Conservation (phyloP, 768 basidiomycete species). For the Phlegmacium glaucopus region DNA sequence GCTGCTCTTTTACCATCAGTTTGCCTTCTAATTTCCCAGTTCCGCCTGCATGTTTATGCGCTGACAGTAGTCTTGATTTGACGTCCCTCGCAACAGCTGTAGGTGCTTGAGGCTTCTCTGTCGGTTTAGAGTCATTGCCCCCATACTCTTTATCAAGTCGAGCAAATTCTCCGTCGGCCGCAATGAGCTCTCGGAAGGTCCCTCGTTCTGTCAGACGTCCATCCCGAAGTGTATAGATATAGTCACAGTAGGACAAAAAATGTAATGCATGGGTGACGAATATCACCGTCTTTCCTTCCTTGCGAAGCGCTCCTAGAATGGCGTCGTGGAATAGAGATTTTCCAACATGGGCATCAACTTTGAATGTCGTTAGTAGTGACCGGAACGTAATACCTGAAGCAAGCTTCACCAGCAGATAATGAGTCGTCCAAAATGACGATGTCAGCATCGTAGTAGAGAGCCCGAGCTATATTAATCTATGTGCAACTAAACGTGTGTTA, state of each 20-base stretch:
- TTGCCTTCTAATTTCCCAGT: conserved; percentile 65
- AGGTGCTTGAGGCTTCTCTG: conserved; percentile 20
- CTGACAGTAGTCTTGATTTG: conserved; percentile 30
- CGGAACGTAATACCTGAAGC: neutral
- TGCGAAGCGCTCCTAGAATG: conserved; percentile 41
- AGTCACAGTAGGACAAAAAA: conserved; percentile 78
- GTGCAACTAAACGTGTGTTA: neutral
- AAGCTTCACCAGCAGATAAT: conserved; percentile 50
- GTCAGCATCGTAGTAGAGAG: conserved; percentile 64
- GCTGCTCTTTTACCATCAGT: conserved; percentile 61
- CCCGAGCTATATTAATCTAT: conserved; percentile 67
- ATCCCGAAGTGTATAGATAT: conserved; percentile 69
- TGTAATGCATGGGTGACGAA: conserved; percentile 88
- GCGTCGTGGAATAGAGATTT: conserved; percentile 64
- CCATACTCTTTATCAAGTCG: conserved; percentile 61
- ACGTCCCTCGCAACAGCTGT: conserved; percentile 24
- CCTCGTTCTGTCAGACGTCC: conserved; percentile 75
- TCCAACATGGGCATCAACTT: conserved; percentile 76
- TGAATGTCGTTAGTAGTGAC: neutral
- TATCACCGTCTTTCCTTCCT: conserved; percentile 63
- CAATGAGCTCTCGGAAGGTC: conserved; percentile 50
- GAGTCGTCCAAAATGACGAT: conserved; percentile 63
- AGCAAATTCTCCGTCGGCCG: conserved; percentile 49
- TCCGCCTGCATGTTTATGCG: conserved; percentile 31
- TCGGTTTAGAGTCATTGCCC: conserved; percentile 38